Base-by-base conservation (phyloP, 202 grass and related monocot genomes). In the Panicum hallii region DNA sequence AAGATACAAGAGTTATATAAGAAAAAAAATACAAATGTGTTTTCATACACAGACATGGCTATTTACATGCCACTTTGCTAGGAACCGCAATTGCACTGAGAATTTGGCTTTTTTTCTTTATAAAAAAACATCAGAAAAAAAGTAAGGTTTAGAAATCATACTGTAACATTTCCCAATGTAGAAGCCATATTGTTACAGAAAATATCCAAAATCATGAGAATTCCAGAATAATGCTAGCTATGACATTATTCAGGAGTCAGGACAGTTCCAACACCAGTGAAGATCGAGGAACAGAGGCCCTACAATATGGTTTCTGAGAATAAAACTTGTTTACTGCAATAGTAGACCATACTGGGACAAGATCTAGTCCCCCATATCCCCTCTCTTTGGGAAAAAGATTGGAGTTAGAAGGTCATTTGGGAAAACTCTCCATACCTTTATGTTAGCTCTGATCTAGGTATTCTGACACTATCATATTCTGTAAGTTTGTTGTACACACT, bases 311-410 rank as follows among this genome's bases (percentile, higher is more conserved):
- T 57, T 71, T 82, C 9, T 81, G 32, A 49, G 4, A 63, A 49
- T 2, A 63, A 70, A 36, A 41, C 4, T 2, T 49, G 32, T 5
- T 46, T 36, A 36, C 47, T 11, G 3, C 48, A 50, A 50, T 72
- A 82, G 28, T 40, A 72, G 41, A 72, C 48, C 41, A 20, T 62
- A 42, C 26, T 62, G 2, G 52, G 41, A 23, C n/a, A 72, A 82
- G 23, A 8, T n/a, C 23, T 61, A 71, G 7, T 2, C 14, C 52
- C 16, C 52, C 79, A 82, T 6, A 16, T 7, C 77, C 49, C 49
- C 61, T 38, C 44, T 36, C 6, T 4, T 1, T 38, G 63, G 15
- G 34, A 57, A 75, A 77, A 16, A 77, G 38, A 5, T 41, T 77
- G 54, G 38, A 77, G 38, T 60, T 60, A 57, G 48, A 50, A 50